phyloP scores from a whole-genome alignment of 2,329 filamentous ascomycete genomes.

The Dothistroma pini region DNA sequence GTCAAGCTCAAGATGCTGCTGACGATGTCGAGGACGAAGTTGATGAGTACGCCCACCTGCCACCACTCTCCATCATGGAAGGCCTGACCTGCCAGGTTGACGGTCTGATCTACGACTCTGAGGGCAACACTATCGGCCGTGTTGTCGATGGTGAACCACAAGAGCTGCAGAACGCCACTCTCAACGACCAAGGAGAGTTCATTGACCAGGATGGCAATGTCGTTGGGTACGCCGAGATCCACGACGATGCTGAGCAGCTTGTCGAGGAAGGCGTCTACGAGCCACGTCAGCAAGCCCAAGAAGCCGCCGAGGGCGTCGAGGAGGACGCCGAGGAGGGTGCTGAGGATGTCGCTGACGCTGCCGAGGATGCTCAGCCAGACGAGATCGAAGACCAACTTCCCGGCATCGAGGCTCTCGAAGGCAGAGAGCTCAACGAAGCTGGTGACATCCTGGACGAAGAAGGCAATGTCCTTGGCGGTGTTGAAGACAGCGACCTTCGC shows the following conservation, averaged over 20 bases:
- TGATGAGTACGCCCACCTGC: constrained; percentile 36
- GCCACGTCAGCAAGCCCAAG: constrained; percentile 40
- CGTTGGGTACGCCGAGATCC: constrained; percentile 50
- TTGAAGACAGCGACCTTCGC: constrained; percentile 44
- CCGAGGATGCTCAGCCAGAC: constrained; percentile 26
- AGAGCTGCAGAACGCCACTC: constrained; percentile 46
- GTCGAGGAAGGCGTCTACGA: constrained; percentile 46
- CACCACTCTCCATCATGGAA: constrained; percentile 46
- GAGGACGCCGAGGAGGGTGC: constrained; percentile 30
- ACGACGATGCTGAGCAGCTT: constrained; percentile 42
- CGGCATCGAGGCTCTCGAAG: constrained; percentile 50
- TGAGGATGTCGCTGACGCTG: constrained; percentile 31
- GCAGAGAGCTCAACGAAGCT: constrained; percentile 49
- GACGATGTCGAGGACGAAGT: constrained; percentile 29
- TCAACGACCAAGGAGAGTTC: constrained; percentile 54
- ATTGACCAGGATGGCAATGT: constrained; percentile 54
- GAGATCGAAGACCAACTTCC: constrained; percentile 49
- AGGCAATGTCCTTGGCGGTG: constrained; percentile 49
- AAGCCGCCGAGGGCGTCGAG: constrained; percentile 40
- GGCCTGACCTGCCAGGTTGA: constrained; percentile 46
- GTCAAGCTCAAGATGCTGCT: constrained; percentile 28
- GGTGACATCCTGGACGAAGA: constrained; percentile 49
- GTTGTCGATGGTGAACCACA: constrained; percentile 48
- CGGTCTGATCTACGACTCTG: constrained; percentile 49
- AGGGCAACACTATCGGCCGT: constrained; percentile 49